These are phyloP conservation scores for Rubia balearica DNA, from an alignment of 305 asterid genomes.

Conservation along the genomic window DNA sequence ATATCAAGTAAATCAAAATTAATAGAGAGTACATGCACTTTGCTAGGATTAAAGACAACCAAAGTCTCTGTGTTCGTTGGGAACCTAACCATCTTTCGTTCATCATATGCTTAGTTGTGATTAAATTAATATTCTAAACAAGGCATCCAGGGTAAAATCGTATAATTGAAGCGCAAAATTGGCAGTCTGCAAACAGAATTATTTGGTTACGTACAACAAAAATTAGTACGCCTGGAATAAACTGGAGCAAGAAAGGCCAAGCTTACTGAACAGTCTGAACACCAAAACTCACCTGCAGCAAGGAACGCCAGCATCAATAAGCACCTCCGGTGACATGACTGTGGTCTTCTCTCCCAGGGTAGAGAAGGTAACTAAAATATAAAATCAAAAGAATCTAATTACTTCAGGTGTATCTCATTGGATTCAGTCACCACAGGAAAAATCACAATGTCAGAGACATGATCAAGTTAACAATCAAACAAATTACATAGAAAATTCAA, in stretches of 20 bases:
- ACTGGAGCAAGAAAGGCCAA: neutral
- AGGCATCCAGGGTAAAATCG: neutral
- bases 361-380: constrained; percentile 84
- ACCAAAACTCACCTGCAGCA: constrained; percentile 89
- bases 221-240: neutral
- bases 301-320: constrained; percentile 86
- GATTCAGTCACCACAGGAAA: neutral
- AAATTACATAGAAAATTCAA: neutral
- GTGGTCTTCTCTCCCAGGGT: constrained; percentile 99
- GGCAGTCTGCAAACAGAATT: neutral
- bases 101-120: neutral
- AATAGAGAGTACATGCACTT: neutral
- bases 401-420: neutral
- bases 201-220: neutral
- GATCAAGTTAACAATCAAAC: neutral
- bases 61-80: neutral
- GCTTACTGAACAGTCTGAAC: constrained; percentile 9
- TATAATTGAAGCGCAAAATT: neutral
- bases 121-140: neutral
- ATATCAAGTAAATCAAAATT: constrained; percentile 1
- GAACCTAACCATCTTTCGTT: neutral
- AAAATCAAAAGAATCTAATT: neutral
- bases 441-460: neutral
- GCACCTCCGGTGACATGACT: constrained; percentile 99
- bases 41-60: neutral